Evolutionary conservation across 306 rosid species (phyloP).

Genomic region (Cajanus cajan): DNA sequence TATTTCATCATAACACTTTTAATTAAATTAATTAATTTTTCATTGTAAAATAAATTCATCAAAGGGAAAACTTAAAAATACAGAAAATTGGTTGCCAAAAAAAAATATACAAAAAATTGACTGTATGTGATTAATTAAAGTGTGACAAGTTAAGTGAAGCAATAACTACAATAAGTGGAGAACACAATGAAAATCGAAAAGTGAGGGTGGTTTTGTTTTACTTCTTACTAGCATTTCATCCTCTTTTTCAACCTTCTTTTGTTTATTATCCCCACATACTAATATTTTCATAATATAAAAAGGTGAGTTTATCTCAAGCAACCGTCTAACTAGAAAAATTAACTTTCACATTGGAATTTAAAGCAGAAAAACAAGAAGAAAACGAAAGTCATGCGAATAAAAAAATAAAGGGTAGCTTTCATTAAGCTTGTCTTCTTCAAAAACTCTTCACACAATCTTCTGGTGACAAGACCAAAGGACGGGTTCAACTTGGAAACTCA

Average conservation of each 20-base stretch:
- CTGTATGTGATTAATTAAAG: not conserved
- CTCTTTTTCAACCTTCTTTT: not conserved
- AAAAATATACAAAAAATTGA: not conserved
- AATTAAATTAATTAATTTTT: not conserved
- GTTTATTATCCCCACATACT: not conserved
- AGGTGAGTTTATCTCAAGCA: not conserved
- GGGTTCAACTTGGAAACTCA: not conserved
- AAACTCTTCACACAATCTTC: slow-evolving; percentile 26
- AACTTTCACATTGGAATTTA: slow-evolving; percentile 25
- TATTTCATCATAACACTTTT: not conserved
- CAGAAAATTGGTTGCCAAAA: too few relatives aligned
- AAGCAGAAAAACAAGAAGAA: not conserved
- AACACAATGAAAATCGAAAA: slow-evolving; percentile 20
- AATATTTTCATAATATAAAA: not conserved
- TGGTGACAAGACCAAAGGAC: slow-evolving; percentile 9
- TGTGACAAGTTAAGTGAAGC: not conserved
- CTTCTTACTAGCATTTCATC: not conserved
- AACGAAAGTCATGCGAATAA: not conserved
- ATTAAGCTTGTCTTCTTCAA: slow-evolving; percentile 16
- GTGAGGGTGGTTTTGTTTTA: slow-evolving; percentile 19
- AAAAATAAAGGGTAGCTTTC: slow-evolving; percentile 28
- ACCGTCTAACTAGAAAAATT: slow-evolving; percentile 3
- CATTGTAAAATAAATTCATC: not conserved
- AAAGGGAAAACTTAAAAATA: not conserved
- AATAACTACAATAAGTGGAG: not conserved